Evolutionary conservation across 805 yeast genomes (phyloP).

Genomic region (Hanseniaspora hatyaiensis): DNA sequence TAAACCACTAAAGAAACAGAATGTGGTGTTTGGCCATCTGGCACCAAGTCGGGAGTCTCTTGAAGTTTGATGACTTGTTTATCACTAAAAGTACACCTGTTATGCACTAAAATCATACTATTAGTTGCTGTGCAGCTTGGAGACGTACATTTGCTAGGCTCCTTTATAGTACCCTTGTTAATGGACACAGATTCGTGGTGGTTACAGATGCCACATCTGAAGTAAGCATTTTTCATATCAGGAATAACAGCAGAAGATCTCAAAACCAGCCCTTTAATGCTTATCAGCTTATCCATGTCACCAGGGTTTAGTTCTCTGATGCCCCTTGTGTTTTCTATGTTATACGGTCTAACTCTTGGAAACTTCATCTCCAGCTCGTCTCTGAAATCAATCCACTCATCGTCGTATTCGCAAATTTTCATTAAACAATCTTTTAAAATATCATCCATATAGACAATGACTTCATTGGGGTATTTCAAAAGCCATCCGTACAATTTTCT

Average conservation of each 20-base stretch:
- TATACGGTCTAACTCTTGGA: conserved; percentile 82
- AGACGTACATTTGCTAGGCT: conserved; percentile 89
- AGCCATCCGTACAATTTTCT: conserved; percentile 73
- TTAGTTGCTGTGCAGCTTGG: conserved; percentile 67
- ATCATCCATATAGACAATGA: conserved; percentile 95
- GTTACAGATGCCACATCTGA: conserved; percentile 88
- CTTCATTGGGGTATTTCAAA: conserved; percentile 89
- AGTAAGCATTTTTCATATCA: conserved; percentile 94
- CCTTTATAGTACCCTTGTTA: conserved; percentile 87
- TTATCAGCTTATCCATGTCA: conserved; percentile 85
- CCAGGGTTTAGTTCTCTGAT: conserved; percentile 89
- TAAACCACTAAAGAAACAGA: conserved; percentile 86
- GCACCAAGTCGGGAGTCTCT: conserved; percentile 91
- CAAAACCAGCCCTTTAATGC: conserved; percentile 80
- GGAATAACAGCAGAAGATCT: conserved; percentile 88
- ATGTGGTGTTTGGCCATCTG: conserved; percentile 98
- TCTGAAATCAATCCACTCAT: conserved; percentile 35
- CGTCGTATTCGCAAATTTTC: conserved; percentile 49
- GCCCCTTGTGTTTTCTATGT: conserved; percentile 60
- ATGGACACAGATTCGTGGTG: conserved; percentile 86
- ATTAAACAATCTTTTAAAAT: conserved; percentile 83
- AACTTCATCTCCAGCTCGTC: conserved; percentile 66
- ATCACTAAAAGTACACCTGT: conserved; percentile 85
- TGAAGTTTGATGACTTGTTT: conserved; percentile 89
- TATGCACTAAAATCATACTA: conserved; percentile 84